phyloP scores from a whole-genome alignment of 176 grass and related monocot species.

The Lolium multiflorum region DNA sequence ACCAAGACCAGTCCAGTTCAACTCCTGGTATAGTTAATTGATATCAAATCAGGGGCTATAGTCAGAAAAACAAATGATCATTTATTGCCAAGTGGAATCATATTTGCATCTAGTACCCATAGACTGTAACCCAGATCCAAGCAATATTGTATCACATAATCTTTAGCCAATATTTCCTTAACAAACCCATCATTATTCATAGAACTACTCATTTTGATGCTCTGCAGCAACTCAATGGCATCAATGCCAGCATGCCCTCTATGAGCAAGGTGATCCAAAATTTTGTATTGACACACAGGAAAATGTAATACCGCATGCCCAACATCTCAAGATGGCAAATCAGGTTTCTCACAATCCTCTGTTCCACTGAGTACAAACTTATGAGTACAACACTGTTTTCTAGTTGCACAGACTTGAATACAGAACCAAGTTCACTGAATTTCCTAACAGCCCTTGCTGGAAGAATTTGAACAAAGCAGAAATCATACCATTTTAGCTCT shows the following conservation, averaged over 20 bases:
- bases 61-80: slow-evolving; percentile 24
- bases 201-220: slow-evolving; percentile 35
- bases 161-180: slow-evolving; percentile 65
- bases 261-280: slow-evolving; percentile 71
- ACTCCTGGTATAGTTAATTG: slow-evolving; percentile 59
- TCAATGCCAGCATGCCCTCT: slow-evolving; percentile 84
- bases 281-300: slow-evolving; percentile 61
- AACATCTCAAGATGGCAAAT: slow-evolving; percentile 83
- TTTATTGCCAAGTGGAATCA: slow-evolving; percentile 53
- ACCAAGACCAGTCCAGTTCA: slow-evolving; percentile 79
- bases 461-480: slow-evolving; percentile 72
- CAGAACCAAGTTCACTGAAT: slow-evolving; percentile 65
- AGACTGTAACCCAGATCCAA: slow-evolving; percentile 77
- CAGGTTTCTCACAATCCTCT: slow-evolving; percentile 67
- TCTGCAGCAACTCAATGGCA: slow-evolving; percentile 50
- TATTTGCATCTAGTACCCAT: slow-evolving; percentile 83
- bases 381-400: slow-evolving; percentile 61
- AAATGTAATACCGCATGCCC: slow-evolving; percentile 60
- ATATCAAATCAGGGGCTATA: slow-evolving; percentile 39
- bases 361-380: slow-evolving; percentile 60
- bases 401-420: slow-evolving; percentile 55
- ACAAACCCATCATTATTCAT: slow-evolving; percentile 41
- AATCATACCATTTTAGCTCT: slow-evolving; percentile 77
- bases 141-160: slow-evolving; percentile 60
- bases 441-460: slow-evolving; percentile 61